Conservation (phyloP, 139 green algal species). For the Diplosphaera chodatii region DNA sequence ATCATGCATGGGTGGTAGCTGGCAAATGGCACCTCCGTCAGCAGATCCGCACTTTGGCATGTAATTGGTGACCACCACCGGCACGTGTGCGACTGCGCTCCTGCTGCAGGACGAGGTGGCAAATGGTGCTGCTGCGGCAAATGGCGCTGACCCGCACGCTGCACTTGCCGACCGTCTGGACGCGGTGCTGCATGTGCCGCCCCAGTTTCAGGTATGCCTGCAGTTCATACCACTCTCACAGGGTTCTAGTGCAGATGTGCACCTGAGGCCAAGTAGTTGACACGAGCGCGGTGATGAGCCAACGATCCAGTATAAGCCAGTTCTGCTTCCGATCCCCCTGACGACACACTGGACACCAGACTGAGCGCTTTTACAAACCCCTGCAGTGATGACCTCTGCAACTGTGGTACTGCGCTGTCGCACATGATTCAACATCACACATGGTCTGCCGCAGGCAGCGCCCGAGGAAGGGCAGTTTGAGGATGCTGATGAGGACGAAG, state of each 20-base stretch:
- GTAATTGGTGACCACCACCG: no score
- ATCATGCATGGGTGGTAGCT: no score
- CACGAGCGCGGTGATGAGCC: slow-evolving; percentile 22
- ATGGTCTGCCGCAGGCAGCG: no score
- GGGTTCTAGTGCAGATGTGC: no score
- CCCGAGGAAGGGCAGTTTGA: neutral
- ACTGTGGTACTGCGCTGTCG: no score
- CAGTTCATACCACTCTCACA: no score
- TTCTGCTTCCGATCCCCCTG: slow-evolving; percentile 28
- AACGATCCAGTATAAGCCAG: slow-evolving; percentile 26
- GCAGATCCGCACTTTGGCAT: no score
- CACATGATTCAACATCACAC: no score
- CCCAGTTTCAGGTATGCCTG: neutral
- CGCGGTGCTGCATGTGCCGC: neutral
- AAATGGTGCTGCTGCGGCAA: neutral
- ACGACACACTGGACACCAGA: slow-evolving; percentile 18
- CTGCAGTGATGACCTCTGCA: no score
- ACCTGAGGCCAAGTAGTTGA: no score
- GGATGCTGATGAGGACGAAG: neutral
- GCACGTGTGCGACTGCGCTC: no score
- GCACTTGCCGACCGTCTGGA: slow-evolving; percentile 3
- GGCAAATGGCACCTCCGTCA: no score
- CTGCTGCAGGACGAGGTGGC: slow-evolving; percentile 4
- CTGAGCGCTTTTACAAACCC: slow-evolving; percentile 18
- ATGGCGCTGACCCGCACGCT: neutral